Evolutionary conservation across 768 basidiomycete genomes (phyloP), one percentile per base, ranked within the genome.

Genomic region (Lentinus tigrinus): DNA sequence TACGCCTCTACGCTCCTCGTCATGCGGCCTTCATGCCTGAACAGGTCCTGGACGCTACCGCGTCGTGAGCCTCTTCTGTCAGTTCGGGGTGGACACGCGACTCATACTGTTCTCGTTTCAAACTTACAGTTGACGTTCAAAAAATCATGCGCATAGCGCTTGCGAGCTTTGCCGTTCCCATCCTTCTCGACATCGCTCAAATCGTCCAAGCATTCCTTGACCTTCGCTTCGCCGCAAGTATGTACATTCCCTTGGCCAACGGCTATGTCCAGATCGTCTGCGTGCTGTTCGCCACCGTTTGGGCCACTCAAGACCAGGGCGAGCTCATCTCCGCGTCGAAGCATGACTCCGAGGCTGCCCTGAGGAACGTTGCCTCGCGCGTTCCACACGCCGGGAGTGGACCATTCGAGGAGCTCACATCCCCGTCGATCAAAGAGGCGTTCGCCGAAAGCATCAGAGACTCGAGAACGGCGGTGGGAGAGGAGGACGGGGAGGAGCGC

Each of bases 131-230:
- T 11, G 7, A 11, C 31, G 31, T n/a, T n/a, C n/a, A n/a, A 11
- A 31, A 31, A 11, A 6, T 31, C 6, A 11, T 11, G 31, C 6
- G 31, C 31, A 31, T 31, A 11, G 31, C 31, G 11, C 31, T 31
- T 14, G 65, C 71, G 1, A 75, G 74, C 52, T 77, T 76, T 61
- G 67, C 75, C 43, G 72, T 76, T 58, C 76, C 75, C 14, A 65
- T 67, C 28, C 48, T 75, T 24, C 66, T 75, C 61, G 67, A 66
- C 56, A 60, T 75, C 34, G 68, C 66, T n/a, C 69, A 73, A 37
- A 60, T 76, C 48, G 57, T 72, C 43, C 6, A 23, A 11, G 9
- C 24, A 19, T 46, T 46, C 43, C 21, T 13, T 23, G 21, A 23
- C 11, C 21, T 23, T 24, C 21, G 14, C 43, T 24, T 46, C 48